Evolutionary conservation across 352 stramenopile species (phyloP).

Genomic region (Stramenopiles sp.): DNA sequence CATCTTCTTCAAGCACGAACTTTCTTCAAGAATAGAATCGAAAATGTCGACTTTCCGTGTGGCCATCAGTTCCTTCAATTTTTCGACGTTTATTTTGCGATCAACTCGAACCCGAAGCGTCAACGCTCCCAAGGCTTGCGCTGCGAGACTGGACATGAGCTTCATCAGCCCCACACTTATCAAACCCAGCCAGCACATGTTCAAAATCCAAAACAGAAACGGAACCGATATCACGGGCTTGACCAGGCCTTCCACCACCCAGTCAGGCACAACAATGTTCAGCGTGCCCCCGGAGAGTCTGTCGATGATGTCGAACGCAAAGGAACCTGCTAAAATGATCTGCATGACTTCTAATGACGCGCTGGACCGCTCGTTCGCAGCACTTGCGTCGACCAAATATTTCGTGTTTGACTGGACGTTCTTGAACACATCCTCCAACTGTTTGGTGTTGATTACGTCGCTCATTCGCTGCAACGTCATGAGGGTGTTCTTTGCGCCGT

Average conservation of each 20-base stretch:
- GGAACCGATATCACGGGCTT: constrained; percentile 13
- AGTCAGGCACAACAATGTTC: constrained; percentile 2
- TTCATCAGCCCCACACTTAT: constrained; percentile 37
- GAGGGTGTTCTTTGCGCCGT: not conserved
- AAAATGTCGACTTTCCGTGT: constrained; percentile 45
- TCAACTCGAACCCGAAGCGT: constrained; percentile 68
- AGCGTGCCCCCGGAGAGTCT: not conserved
- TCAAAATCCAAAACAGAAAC: constrained; percentile 72
- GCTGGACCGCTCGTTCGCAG: not conserved
- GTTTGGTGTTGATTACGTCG: not conserved
- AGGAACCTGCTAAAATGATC: not conserved
- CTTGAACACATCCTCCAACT: not conserved
- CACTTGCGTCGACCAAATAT: not conserved
- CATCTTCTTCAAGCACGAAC: not conserved
- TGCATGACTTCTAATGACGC: not conserved
- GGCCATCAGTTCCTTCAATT: constrained; percentile 54
- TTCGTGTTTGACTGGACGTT: not conserved
- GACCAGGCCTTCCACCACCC: not conserved
- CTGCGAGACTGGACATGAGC: constrained; percentile 43
- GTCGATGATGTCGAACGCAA: not conserved
- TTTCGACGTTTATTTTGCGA: constrained; percentile 64
- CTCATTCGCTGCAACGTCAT: not conserved
- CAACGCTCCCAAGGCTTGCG: constrained; percentile 61
- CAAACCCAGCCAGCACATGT: constrained; percentile 57
- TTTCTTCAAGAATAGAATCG: not conserved